Evolutionary conservation across 352 stramenopile genomes (phyloP).

Genomic region (Lagenidium sp.): DNA sequence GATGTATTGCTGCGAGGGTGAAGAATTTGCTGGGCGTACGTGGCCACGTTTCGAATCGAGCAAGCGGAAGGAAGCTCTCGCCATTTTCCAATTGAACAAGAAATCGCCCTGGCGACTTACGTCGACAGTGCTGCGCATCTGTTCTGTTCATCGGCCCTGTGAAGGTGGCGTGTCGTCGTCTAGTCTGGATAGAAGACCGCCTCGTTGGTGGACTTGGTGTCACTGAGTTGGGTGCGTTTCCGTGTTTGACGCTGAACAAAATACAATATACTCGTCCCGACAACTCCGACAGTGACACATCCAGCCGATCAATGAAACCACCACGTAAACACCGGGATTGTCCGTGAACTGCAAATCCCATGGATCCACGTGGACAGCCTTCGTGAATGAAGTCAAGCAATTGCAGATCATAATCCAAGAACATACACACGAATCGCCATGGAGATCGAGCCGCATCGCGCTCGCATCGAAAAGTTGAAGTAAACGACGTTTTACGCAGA

Average conservation of each 20-base stretch:
- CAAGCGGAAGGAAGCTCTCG: conserved; percentile 32
- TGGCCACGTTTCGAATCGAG: conserved; percentile 31
- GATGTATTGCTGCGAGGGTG: conserved; percentile 35
- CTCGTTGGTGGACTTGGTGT: too few relatives aligned
- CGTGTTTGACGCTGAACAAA: conserved; percentile 42
- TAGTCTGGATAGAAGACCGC: too few relatives aligned
- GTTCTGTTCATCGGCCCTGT: too few relatives aligned
- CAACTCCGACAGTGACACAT: conserved; percentile 23
- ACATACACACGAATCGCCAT: conserved; percentile 44
- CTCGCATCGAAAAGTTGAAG: conserved; percentile 25
- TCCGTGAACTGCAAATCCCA: conserved; percentile 20
- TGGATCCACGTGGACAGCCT: conserved; percentile 23
- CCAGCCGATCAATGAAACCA: conserved; percentile 39
- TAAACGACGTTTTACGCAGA: conserved; percentile 30
- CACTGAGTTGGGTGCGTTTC: too few relatives aligned
- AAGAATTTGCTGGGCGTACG: conserved; percentile 30
- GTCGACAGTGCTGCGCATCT: too few relatives aligned
- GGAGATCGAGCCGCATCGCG: conserved; percentile 10
- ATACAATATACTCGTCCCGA: conserved; percentile 39
- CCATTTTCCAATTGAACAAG: conserved; percentile 46
- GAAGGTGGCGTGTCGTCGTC: too few relatives aligned
- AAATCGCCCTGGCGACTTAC: too few relatives aligned
- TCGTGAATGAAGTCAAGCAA: conserved; percentile 57
- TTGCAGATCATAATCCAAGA: conserved; percentile 54
- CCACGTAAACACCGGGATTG: conserved; percentile 38